phyloP scores from a whole-genome alignment of 208 protist species.

The Crithidia thermophila region DNA sequence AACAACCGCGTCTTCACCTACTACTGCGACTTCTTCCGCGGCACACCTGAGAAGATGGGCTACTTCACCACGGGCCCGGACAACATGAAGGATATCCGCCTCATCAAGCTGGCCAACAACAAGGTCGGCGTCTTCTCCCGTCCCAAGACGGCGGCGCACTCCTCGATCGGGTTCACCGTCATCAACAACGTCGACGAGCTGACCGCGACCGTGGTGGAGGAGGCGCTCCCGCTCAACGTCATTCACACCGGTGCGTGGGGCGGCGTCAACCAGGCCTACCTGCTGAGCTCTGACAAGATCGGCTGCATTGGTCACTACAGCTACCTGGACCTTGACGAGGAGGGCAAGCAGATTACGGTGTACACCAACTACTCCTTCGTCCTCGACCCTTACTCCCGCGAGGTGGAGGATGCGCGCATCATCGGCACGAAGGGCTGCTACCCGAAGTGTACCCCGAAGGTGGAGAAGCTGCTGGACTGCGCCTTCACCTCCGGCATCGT shows the following conservation, averaged over 20 bases:
- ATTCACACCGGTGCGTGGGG: constrained; percentile 60
- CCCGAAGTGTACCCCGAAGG: constrained; percentile 50
- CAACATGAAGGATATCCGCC: constrained; percentile 64
- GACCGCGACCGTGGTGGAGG: constrained; percentile 26
- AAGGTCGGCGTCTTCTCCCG: constrained; percentile 59
- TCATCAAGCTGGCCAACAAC: constrained; percentile 44
- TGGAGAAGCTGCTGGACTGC: constrained; percentile 55
- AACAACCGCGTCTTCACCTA: constrained; percentile 42
- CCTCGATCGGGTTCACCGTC: constrained; percentile 53
- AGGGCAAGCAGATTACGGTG: constrained; percentile 45
- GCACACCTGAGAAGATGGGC: constrained; percentile 25
- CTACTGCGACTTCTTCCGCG: constrained; percentile 59
- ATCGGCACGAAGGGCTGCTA: constrained; percentile 63
- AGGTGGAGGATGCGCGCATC: constrained; percentile 43
- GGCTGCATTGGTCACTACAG: constrained; percentile 74
- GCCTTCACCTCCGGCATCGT: constrained; percentile 66
- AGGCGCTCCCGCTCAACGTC: constrained; percentile 36
- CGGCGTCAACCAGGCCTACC: constrained; percentile 66
- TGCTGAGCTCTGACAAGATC: constrained; percentile 58
- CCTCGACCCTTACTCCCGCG: constrained; percentile 49
- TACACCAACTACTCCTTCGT: constrained; percentile 74
- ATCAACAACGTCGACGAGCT: constrained; percentile 44
- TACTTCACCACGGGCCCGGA: constrained; percentile 64
- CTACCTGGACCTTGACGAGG: constrained; percentile 45
- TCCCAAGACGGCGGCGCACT: constrained; percentile 23